phyloP scores from a whole-genome alignment of 345 rosid species.

The Pelargonium nanum region DNA sequence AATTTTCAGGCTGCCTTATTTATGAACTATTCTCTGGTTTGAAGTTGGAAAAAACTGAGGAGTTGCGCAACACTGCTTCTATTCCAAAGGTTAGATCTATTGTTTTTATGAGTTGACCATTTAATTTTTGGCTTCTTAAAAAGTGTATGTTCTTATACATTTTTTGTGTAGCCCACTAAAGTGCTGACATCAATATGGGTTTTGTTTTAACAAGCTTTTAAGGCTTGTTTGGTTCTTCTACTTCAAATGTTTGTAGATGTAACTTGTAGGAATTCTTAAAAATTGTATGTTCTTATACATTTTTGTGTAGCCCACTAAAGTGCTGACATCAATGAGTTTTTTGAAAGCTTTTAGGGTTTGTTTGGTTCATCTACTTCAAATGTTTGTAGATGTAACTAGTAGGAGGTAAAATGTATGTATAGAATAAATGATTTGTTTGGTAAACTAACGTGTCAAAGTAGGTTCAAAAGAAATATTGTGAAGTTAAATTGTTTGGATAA shows the following conservation, averaged over 20 bases:
- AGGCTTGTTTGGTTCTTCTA: too few relatives aligned
- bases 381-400: constrained; percentile 31
- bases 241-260: constrained; percentile 65
- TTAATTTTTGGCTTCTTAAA: neutral
- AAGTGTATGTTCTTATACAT: neutral
- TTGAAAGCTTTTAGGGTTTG: too few relatives aligned
- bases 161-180: neutral
- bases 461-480: too few relatives aligned
- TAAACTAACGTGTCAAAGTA: too few relatives aligned
- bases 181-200: neutral
- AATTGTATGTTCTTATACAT: neutral
- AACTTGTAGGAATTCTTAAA: neutral
- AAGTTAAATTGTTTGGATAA: too few relatives aligned
- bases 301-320: neutral
- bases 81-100: constrained; percentile 70
- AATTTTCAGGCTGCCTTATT: constrained; percentile 71
- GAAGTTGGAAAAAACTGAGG: constrained; percentile 88
- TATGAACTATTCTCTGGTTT: constrained; percentile 82
- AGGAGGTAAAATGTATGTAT: neutral
- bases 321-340: neutral
- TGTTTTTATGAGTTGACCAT: neutral
- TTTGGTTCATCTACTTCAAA: constrained; percentile 86
- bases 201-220: too few relatives aligned
- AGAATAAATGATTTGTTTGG: too few relatives aligned
- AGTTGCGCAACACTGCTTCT: constrained; percentile 80